Percentiles rank a stretch among this genome's conserved stretches.
phyloP scores from a whole-genome alignment of 441 rosid species.

The Adansonia rubrostipa region DNA sequence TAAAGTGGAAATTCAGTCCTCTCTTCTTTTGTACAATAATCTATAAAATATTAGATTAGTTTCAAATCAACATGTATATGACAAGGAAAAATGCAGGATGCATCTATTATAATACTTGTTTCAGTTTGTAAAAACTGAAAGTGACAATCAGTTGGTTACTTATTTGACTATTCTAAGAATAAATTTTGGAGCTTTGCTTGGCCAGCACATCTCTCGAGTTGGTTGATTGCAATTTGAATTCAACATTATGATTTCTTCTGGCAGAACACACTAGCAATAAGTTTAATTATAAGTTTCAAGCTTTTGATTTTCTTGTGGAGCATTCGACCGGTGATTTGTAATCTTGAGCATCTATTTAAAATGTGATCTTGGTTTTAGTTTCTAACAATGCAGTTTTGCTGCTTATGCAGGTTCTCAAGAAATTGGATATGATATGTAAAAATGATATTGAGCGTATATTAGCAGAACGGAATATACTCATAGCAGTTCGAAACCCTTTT shows the following conservation, averaged over 20 bases:
- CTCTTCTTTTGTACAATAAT: slow-evolving; percentile 1
- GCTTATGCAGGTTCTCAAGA: slow-evolving; percentile 71
- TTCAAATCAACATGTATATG: background rate
- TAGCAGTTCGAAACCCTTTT: slow-evolving; percentile 87
- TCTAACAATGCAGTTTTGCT: slow-evolving; percentile 30
- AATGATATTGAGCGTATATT: slow-evolving; percentile 80
- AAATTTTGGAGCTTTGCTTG: background rate
- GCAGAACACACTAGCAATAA: background rate
- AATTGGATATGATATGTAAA: slow-evolving; percentile 82
- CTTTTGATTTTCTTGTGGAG: background rate
- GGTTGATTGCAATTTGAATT: slow-evolving; percentile 10
- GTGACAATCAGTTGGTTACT: slow-evolving; percentile 16
- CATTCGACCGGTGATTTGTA: background rate
- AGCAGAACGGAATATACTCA: slow-evolving; percentile 83
- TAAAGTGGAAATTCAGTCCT: background rate
- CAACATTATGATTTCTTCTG: background rate
- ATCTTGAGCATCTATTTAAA: background rate
- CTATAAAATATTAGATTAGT: background rate
- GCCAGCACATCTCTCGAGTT: background rate
- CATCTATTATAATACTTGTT: slow-evolving; percentile 7
- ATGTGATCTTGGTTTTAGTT: slow-evolving; percentile 19
- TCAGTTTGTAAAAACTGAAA: slow-evolving; percentile 16
- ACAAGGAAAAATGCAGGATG: background rate
- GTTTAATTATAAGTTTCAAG: slow-evolving; percentile 7
- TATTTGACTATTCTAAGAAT: slow-evolving; percentile 13